Conservation (phyloP, 176 grass and related monocot species). For the Oryza coarctata region DNA sequence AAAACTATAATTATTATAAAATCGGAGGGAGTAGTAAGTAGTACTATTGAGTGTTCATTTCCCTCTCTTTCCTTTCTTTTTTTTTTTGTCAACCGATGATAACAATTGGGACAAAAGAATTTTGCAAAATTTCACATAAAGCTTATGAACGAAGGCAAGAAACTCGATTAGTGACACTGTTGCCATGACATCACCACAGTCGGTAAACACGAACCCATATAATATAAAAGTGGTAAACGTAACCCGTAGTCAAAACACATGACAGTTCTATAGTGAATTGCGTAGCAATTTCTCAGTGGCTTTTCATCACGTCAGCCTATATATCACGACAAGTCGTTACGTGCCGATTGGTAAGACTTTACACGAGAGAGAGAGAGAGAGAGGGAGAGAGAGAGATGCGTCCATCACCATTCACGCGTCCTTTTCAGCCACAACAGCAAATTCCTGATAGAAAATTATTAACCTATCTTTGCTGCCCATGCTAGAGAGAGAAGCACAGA, state of each 20-base stretch:
- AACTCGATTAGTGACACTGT: background rate
- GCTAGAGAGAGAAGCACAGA: background rate
- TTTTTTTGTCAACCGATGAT: background rate
- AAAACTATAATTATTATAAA: too few relatives aligned
- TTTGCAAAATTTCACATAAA: background rate
- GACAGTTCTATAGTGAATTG: background rate
- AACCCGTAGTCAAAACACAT: background rate
- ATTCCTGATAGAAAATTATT: constrained; percentile 7
- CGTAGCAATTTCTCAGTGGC: too few relatives aligned
- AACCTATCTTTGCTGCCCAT: background rate
- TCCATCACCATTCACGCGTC: constrained; percentile 5
- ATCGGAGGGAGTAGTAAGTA: too few relatives aligned
- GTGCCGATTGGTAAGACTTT: too few relatives aligned
- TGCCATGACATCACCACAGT: background rate
- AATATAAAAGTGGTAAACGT: background rate
- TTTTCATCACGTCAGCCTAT: too few relatives aligned
- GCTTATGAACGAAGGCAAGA: background rate
- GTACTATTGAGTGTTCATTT: background rate
- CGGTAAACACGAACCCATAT: background rate
- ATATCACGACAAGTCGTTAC: background rate
- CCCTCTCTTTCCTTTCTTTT: background rate
- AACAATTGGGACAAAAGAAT: background rate
- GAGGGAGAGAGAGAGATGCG: constrained; percentile 6
- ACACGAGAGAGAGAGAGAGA: too few relatives aligned
- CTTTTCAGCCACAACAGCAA: constrained; percentile 26